Evolutionary conservation across 352 stramenopile species (phyloP), one percentile per base, ranked within the genome.

Genomic region (Salisapilia sapeloensis): DNA sequence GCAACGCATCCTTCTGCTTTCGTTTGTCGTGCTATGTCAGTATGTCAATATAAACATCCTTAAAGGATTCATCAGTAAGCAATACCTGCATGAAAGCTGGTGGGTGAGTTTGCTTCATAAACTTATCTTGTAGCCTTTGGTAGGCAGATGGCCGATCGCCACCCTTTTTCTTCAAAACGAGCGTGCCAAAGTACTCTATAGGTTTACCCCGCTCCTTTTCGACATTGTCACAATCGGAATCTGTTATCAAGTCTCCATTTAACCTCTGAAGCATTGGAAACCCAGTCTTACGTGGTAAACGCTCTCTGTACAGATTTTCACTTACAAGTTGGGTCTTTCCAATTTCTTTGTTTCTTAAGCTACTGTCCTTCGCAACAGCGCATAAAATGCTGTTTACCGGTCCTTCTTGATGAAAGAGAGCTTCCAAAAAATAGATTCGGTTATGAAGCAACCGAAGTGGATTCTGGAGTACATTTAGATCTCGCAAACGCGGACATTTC

Each of bases 231-330:
- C 66, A 35, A 28, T 83, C 66, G 0, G 30, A 35, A 20, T 80
- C 59, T 2, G 53, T 61, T 35, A 86, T 80, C 61, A 57, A 79
- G 13, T 52, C 48, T 4, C 31, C 50, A 34, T 83, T 83, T 22
- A 86, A 33, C 14, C 48, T 42, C 35, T 67, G 51, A 22, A 86
- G 45, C 61, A 86, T 69, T 2, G 66, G 61, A 31, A 83, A 83
- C 0, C 61, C 64, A 22, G 38, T 33, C 4, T 40, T 49, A 25
- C 66, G 41, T n/a, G 66, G 70, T 31, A 86, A 37, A 13, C 38
- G 53, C 3, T 30, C 36, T 2, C 61, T 40, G 26, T 79, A 79
- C 6, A 10, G 29, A 10, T 29, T 10, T 13, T 35, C 10, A 10
- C 10, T 10, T 12, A 10, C 24, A 13, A 28, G 24, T 28, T 28